These are phyloP conservation scores for Wickerhamiella bombiphila DNA, from an alignment of 805 yeast species.

Conservation along the genomic window DNA sequence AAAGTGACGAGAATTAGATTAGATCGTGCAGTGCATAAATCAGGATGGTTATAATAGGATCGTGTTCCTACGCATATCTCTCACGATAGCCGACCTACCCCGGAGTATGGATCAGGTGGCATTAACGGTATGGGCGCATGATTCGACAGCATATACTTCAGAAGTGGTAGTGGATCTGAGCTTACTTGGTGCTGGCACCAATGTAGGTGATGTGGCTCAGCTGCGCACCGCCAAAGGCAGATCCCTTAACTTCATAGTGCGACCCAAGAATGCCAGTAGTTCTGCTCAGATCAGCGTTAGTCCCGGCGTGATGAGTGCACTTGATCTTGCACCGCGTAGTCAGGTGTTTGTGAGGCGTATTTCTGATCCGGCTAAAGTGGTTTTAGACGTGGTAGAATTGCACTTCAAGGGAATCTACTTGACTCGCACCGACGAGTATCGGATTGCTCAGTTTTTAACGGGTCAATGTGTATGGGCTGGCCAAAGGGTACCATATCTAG, in stretches of 20 bases:
- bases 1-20: too few species aligned
- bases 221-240: conserved; percentile 15
- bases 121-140: conserved; percentile 40
- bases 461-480: conserved; percentile 52
- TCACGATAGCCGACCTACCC: too few species aligned
- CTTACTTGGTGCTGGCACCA: conserved; percentile 41
- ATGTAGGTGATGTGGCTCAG: conserved; percentile 68
- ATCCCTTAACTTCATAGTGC: conserved; percentile 18
- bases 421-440: conserved; percentile 91
- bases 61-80: too few species aligned
- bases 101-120: too few species aligned
- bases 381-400: conserved; percentile 67
- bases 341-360: conserved; percentile 42
- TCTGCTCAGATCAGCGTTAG: conserved; percentile 15
- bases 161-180: conserved; percentile 49
- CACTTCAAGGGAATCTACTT: conserved; percentile 66
- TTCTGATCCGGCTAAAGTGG: conserved; percentile 14
- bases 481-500: conserved; percentile 48
- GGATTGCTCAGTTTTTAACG: conserved; percentile 44
- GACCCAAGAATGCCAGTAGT: conserved; percentile 10
- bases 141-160: conserved; percentile 39
- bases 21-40: too few species aligned
- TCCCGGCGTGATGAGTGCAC: conserved; percentile 12
- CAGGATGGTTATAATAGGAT: too few species aligned
- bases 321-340: conserved; percentile 56